Percentiles rank a stretch among this genome's conserved stretches.
Conservation (phyloP, 164 flowering plant species). For the Liquidambar formosana region DNA sequence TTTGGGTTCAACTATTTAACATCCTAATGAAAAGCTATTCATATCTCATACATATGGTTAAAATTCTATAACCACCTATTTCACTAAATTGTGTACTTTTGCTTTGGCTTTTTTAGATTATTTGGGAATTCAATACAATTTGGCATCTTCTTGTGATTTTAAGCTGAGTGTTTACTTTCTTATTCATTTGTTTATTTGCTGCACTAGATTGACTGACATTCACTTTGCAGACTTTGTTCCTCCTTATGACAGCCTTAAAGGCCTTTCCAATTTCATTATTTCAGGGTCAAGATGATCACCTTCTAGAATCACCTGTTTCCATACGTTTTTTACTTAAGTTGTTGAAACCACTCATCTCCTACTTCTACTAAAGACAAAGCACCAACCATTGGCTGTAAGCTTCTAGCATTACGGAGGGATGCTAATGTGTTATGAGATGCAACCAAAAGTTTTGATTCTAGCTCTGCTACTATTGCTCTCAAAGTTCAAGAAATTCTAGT, state of each 20-base stretch:
- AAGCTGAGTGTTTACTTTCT: too few species aligned
- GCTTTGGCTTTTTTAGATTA: too few species aligned
- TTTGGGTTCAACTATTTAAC: too few species aligned
- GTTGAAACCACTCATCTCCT: slow-evolving; percentile 58
- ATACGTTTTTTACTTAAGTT: slow-evolving; percentile 72
- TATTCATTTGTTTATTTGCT: background rate
- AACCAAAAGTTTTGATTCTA: slow-evolving; percentile 51
- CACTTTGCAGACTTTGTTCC: background rate
- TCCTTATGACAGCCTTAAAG: background rate
- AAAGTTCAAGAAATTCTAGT: slow-evolving; percentile 81
- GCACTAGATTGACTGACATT: background rate
- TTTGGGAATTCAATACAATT: too few species aligned
- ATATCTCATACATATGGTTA: too few species aligned
- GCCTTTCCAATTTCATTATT: slow-evolving; percentile 11
- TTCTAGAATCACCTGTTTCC: slow-evolving; percentile 70
- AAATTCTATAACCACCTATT: too few species aligned
- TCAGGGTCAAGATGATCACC: slow-evolving; percentile 88
- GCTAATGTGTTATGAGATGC: slow-evolving; percentile 33
- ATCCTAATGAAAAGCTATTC: too few species aligned
- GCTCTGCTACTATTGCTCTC: slow-evolving; percentile 46
- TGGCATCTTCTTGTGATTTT: too few species aligned
- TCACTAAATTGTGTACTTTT: too few species aligned
- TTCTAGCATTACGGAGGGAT: slow-evolving; percentile 60
- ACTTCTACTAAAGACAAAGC: slow-evolving; percentile 39
- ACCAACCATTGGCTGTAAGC: slow-evolving; percentile 63